These are phyloP conservation scores for Thinopyrum elongatum DNA, from an alignment of 176 grass and related monocot genomes.

Conservation along the genomic window DNA sequence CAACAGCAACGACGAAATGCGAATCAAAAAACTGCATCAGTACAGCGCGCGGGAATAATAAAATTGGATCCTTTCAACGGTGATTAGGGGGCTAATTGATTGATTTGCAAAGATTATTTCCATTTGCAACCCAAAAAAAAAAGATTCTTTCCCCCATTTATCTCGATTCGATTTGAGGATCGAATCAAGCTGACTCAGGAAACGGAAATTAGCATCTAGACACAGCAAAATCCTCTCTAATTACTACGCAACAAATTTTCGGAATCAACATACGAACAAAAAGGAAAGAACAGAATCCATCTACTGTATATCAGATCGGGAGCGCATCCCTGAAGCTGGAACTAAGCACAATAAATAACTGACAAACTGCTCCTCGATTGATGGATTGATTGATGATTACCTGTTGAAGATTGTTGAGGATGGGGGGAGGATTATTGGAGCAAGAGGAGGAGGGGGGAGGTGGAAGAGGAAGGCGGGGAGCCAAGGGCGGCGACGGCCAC, in stretches of 20 bases:
- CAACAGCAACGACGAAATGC: background rate
- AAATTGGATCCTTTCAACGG: background rate
- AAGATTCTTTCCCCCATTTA: background rate
- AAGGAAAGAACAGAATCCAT: background rate
- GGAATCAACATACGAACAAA: background rate
- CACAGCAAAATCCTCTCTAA: background rate
- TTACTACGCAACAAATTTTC: background rate
- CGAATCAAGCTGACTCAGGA: background rate
- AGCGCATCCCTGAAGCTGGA: background rate
- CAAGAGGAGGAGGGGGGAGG: background rate
- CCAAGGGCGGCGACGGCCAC: slow-evolving; percentile 24
- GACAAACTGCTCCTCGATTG: background rate
- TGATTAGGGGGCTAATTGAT: background rate
- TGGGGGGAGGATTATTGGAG: background rate
- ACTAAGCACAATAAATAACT: background rate
- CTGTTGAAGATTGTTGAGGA: background rate
- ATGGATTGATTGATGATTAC: slow-evolving; percentile 20
- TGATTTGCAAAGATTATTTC: background rate
- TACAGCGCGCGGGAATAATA: background rate
- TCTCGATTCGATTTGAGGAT: background rate
- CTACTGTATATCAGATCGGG: background rate
- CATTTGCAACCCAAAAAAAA: background rate
- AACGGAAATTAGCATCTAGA: background rate
- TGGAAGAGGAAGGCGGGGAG: slow-evolving; percentile 46
- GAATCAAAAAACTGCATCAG: background rate